A percentile compares a stretch with the other conserved stretches of the same genome.
phyloP scores from a whole-genome alignment of 495 filamentous ascomycete genomes.

The Cercophora newfieldiana region DNA sequence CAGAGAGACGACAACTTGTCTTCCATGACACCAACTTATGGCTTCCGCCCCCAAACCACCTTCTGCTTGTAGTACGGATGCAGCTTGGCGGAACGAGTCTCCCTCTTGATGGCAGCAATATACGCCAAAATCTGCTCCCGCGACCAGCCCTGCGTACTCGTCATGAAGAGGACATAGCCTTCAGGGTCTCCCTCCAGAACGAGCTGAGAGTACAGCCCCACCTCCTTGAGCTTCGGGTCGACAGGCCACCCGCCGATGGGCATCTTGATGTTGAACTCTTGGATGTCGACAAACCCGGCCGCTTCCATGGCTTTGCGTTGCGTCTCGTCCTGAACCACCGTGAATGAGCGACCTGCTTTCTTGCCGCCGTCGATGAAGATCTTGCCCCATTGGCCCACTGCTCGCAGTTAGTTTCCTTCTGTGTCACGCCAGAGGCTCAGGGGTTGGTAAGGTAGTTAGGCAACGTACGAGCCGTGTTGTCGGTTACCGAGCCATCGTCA shows the following conservation, averaged over 20 bases:
- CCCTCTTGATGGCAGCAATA: constrained; percentile 1
- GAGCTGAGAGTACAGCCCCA: not conserved
- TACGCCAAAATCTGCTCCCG: constrained; percentile 4
- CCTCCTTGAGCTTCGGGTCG: not conserved
- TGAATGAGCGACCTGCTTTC: constrained; percentile 19
- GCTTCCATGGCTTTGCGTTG: constrained; percentile 41
- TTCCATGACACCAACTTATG: too few species aligned
- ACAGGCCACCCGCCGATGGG: constrained; percentile 6
- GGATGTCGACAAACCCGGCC: constrained; percentile 49
- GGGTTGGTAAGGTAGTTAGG: not conserved
- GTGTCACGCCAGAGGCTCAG: not conserved
- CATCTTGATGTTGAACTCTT: constrained; percentile 18
- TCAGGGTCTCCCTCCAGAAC: constrained; percentile 8
- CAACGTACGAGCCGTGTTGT: constrained; percentile 1
- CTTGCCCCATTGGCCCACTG: constrained; percentile 5
- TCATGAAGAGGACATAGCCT: constrained; percentile 8
- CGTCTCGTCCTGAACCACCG: constrained; percentile 29
- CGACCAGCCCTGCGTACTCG: constrained; percentile 9
- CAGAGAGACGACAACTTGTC: too few species aligned
- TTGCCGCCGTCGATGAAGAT: constrained; percentile 23
- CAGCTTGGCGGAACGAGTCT: constrained; percentile 4
- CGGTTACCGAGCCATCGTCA: constrained; percentile 23
- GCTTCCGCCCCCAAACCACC: constrained; percentile 12
- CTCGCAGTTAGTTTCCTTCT: not conserved
- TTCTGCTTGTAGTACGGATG: constrained; percentile 10